A percentile compares a stretch with the other conserved stretches of the same genome.
Conservation (phyloP, 2,329 filamentous ascomycete species). For the Calonectria multiphialidica region DNA sequence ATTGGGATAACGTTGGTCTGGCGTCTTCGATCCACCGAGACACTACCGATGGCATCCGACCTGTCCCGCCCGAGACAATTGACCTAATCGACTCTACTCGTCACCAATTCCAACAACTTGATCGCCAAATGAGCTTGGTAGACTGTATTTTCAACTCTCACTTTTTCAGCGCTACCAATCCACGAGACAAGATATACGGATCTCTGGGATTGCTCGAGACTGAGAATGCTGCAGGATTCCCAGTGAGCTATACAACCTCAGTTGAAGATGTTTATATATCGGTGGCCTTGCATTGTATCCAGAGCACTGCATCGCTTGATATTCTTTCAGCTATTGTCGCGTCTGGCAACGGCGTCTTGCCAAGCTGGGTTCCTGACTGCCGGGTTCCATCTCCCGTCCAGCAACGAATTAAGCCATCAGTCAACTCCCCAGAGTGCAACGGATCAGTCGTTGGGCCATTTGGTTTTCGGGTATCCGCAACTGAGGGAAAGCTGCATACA, state of each 20-base stretch:
- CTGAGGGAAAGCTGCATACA: neutral
- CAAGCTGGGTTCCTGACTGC: neutral
- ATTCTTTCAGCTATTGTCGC: neutral
- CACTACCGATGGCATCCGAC: neutral
- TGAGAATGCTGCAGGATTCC: neutral
- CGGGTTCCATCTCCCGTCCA: neutral
- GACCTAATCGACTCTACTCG: neutral
- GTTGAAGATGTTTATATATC: neutral
- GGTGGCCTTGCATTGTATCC: neutral
- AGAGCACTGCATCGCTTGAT: neutral
- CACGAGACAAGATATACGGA: neutral
- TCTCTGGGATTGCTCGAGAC: neutral
- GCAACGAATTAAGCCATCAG: neutral
- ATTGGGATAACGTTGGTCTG: neutral
- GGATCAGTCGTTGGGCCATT: neutral
- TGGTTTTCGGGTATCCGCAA: neutral
- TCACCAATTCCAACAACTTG: neutral
- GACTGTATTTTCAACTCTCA: neutral
- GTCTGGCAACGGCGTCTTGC: neutral
- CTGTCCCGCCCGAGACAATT: neutral
- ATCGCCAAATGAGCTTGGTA: neutral
- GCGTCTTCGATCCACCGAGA: neutral
- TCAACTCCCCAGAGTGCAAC: neutral
- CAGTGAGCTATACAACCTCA: neutral
- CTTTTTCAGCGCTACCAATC: neutral